Evolutionary conservation across 768 basidiomycete species (phyloP), one percentile per base, ranked within the genome.

Genomic region (Tylopilus cervinicoccineus): DNA sequence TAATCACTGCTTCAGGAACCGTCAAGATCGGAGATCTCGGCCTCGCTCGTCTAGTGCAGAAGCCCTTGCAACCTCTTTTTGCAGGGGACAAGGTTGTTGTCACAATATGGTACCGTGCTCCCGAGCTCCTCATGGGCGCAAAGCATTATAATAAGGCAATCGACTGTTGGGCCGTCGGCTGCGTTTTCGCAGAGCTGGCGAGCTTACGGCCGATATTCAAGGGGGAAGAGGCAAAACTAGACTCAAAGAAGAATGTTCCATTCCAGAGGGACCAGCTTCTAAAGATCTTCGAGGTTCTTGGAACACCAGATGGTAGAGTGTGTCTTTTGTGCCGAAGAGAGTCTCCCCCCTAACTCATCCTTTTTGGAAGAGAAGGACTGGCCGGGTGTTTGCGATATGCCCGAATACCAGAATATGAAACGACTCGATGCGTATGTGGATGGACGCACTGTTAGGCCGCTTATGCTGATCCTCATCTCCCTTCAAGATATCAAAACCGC

Each of bases 21-120:
- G 93, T 99, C 60, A 98, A 98, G 70, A 98, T 99, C 43, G 96
- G 94, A n/a, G 96, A 99, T 65, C 75, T 98, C 2, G 96, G 96
- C 20, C 81, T 99, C 14, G 96, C 96, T 1, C 80, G 96, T 27
- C 76, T 98, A 26, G 86, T 89, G 49, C 86, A 93, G 61, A 84
- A 92, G 51, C 96, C 96, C 6, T 76, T 99, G 2, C 93, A 96
- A 55, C 86, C 88, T 2, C 74, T 99, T 2, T 93, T 90, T 63
- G 83, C 84, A 0, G 94, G 94, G 14, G 96, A 99, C 70, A 98
- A 98, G 61, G 94, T 99, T 23, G 96, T 98, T 29, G 96, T 99
- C 12, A 99, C 96, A 0, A 98, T 99, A 61, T 98, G 96, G 96
- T 99, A 99, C 65, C 88, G 96, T 44, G 92, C 93, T 7, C 96